These are phyloP conservation scores for Boletus tomentosulus DNA, from an alignment of 768 basidiomycete genomes.

Conservation along the genomic window DNA sequence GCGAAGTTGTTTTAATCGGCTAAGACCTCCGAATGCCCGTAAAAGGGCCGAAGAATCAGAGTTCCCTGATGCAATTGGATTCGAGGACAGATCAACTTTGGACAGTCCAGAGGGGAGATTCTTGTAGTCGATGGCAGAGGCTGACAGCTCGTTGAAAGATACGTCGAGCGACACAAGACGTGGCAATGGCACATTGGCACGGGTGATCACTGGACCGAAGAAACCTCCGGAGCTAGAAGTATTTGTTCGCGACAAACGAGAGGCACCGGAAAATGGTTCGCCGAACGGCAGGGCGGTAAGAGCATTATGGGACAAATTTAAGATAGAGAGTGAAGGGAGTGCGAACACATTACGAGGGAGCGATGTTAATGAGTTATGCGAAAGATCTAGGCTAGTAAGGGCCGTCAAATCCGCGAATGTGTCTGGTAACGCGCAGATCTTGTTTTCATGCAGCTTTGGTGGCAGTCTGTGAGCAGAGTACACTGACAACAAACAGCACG, in stretches of 20 bases:
- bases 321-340: constrained; percentile 58
- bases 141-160: constrained; percentile 62
- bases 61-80: constrained; percentile 51
- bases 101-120: constrained; percentile 50
- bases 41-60: constrained; percentile 34
- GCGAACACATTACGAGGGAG: constrained; percentile 64
- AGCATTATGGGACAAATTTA: constrained; percentile 72
- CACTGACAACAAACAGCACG: background rate
- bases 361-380: constrained; percentile 61
- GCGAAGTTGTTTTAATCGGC: constrained; percentile 53
- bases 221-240: constrained; percentile 46
- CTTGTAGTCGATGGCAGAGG: constrained; percentile 48
- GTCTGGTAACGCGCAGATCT: constrained; percentile 54
- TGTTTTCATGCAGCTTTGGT: constrained; percentile 71
- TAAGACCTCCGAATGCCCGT: constrained; percentile 43
- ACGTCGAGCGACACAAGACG: constrained; percentile 59
- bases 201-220: constrained; percentile 58
- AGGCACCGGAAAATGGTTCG: constrained; percentile 44
- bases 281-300: constrained; percentile 60
- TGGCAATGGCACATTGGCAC: constrained; percentile 63
- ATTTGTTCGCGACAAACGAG: constrained; percentile 21
- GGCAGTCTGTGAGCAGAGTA: background rate
- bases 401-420: constrained; percentile 65
- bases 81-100: constrained; percentile 62
- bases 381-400: constrained; percentile 67